Evolutionary conservation across 139 green algal genomes (phyloP).

Genomic region (Pedinophyceae sp.): DNA sequence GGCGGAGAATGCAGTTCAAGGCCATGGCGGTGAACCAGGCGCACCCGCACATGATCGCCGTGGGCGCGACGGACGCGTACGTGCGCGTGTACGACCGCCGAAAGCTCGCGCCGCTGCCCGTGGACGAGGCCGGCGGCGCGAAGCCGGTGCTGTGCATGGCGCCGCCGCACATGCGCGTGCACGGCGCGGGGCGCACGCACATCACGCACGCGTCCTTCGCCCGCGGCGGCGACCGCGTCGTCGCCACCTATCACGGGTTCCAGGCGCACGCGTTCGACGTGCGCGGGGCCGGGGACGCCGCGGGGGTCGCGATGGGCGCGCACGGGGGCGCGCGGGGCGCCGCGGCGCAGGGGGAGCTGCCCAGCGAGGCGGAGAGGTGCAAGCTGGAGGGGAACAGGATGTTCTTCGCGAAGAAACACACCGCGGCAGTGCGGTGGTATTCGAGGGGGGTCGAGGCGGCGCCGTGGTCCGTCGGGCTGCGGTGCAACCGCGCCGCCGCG

Average conservation of each 20-base stretch:
- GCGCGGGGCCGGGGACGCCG: constrained; percentile 1
- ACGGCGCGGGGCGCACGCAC: constrained; percentile 15
- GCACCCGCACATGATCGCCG: constrained; percentile 43
- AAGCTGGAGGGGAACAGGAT: constrained; percentile 29
- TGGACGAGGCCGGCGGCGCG: neutral
- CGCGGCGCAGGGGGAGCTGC: constrained; percentile 10
- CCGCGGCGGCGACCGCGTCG: too few species aligned
- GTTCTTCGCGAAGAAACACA: constrained; percentile 23
- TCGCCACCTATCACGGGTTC: constrained; percentile 57
- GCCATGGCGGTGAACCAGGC: constrained; percentile 11
- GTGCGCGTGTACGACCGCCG: constrained; percentile 59
- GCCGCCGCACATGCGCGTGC: constrained; percentile 27
- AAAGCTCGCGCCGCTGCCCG: constrained; percentile 15
- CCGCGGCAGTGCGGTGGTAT: constrained; percentile 22
- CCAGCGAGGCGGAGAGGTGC: constrained; percentile 18
- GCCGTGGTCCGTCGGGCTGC: constrained; percentile 22
- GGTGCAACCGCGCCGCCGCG: constrained; percentile 17
- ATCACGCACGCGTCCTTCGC: constrained; percentile 47
- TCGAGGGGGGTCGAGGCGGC: constrained; percentile 22
- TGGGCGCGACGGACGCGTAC: constrained; percentile 42
- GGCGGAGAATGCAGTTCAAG: too few species aligned
- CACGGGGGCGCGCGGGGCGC: neutral
- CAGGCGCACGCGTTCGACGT: constrained; percentile 65
- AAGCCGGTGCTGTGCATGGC: constrained; percentile 22
- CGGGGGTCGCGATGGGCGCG: neutral